phyloP scores from a whole-genome alignment of 768 basidiomycete genomes.

The Termitomyces eurrhizus region DNA sequence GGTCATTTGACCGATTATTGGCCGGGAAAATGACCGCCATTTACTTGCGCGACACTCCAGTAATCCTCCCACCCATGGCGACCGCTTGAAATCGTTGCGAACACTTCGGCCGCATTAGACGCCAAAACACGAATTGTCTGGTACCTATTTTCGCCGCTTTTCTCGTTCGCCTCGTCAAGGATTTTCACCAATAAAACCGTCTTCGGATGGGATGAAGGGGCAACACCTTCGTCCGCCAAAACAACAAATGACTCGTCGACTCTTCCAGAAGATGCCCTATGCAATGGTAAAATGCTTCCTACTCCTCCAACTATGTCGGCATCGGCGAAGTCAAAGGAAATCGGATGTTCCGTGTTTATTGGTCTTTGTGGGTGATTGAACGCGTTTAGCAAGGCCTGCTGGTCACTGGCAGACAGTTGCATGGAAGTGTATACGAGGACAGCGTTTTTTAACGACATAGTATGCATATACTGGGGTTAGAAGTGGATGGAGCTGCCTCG shows the following conservation, averaged over 20 bases:
- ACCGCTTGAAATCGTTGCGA: slow-evolving; percentile 14
- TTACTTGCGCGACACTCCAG: slow-evolving; percentile 16
- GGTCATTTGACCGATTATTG: slow-evolving; percentile 1
- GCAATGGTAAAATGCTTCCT: slow-evolving; percentile 6
- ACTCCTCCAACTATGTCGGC: slow-evolving; percentile 5
- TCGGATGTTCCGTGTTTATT: background rate
- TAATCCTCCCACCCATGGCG: slow-evolving; percentile 16
- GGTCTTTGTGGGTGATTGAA: slow-evolving; percentile 10
- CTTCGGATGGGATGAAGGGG: slow-evolving; percentile 13
- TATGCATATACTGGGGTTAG: background rate
- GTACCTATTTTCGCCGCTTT: background rate
- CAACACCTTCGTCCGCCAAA: slow-evolving; percentile 15
- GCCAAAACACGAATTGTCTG: slow-evolving; percentile 14
- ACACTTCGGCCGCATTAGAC: slow-evolving; percentile 10
- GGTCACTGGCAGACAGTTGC: background rate
- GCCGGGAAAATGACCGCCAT: slow-evolving; percentile 17
- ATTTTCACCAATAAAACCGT: slow-evolving; percentile 17
- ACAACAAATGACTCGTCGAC: slow-evolving; percentile 10
- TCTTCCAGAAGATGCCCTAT: background rate
- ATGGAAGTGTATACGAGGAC: slow-evolving; percentile 15
- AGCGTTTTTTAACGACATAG: slow-evolving; percentile 6
- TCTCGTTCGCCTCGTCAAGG: background rate
- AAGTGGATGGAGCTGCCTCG: slow-evolving; percentile 1
- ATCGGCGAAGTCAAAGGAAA: slow-evolving; percentile 8
- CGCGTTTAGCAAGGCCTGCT: slow-evolving; percentile 7